Evolutionary conservation across 805 yeast genomes (phyloP).

Genomic region (Clavispora fructus): DNA sequence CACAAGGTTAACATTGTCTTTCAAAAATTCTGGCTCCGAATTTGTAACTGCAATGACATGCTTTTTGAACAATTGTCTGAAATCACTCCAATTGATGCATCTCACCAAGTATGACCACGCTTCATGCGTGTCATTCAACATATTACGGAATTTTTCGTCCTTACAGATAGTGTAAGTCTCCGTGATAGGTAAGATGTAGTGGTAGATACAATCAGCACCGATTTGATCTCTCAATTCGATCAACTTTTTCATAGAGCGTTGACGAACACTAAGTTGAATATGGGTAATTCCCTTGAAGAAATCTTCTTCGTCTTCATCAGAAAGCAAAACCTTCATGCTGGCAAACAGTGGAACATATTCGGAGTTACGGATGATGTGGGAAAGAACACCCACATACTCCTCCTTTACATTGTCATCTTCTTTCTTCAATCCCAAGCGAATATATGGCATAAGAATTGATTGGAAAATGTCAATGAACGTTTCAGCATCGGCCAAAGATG

Average conservation of each 20-base stretch:
- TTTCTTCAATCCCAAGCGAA: conserved; percentile 63
- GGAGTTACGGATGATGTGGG: conserved; percentile 52
- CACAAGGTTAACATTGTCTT: conserved; percentile 54
- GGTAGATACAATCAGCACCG: conserved; percentile 58
- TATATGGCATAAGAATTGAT: conserved; percentile 53
- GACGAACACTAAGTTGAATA: conserved; percentile 81
- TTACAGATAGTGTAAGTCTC: conserved; percentile 68
- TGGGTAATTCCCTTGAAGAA: conserved; percentile 74
- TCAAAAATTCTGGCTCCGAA: conserved; percentile 38
- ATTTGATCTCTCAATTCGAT: conserved; percentile 44
- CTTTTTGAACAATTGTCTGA: conserved; percentile 65
- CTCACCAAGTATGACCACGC: conserved; percentile 56
- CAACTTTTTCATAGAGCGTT: conserved; percentile 70
- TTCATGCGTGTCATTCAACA: conserved; percentile 60
- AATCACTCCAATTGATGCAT: conserved; percentile 73
- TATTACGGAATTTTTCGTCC: conserved; percentile 53
- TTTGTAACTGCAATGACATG: conserved; percentile 46
- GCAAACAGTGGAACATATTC: conserved; percentile 45
- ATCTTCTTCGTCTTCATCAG: conserved; percentile 78
- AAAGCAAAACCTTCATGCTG: conserved; percentile 58
- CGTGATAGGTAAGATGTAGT: conserved; percentile 76
- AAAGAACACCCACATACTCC: conserved; percentile 66
- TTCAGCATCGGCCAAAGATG: conserved; percentile 18
- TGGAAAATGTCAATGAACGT: conserved; percentile 41
- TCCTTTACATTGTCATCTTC: conserved; percentile 54